Base-by-base conservation (phyloP, 2,329 filamentous ascomycete genomes). In the Cladosporium sp. region DNA sequence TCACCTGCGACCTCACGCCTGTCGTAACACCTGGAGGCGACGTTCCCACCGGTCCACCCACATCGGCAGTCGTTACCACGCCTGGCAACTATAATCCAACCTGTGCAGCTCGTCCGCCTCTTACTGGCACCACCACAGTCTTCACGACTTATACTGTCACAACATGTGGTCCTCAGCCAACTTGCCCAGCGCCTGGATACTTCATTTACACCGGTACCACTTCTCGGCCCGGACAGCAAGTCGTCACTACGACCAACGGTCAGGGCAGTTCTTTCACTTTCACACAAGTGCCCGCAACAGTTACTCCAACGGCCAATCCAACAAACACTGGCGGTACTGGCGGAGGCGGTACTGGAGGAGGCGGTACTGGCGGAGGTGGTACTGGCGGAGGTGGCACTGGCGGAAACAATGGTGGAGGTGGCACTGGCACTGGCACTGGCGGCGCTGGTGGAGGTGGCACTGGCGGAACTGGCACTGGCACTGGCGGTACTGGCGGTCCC, bases 61-160 rank as follows among this genome's bases (percentile, higher is more conserved):
- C 28, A 20, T 49, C 54, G 9, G 17, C 38, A 12, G 15, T 39
- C 7, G 38, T 42, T 14, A 36, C 40, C 3, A 17, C 38, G 15
- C 25, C 49, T 20, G 19, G 28, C 11, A 52, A 37, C 22, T 59
- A 59, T 28, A 47, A 59, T 19, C 58, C 58, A 2, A 59, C 58
- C 28, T 65, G 64, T 45, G 52, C 60, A 5, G 60, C 60, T 22
- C 63, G 55, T 15, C 50, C 58, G 25, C 34, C 51, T 17, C 40
- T 63, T 9, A 62, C 63, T 20, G 67, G 68, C 4, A 71, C 69
- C 4, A 71, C 66, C 2, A 72, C 69, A 5, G 39, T 72, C 11
- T 67, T 67, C 55, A 70, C 68, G 8, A 72, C 68, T 1, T 59
- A 66, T n/a, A 70, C 66, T 2, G 61, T 70, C 22, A 72, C 68